Base-by-base conservation (phyloP, 257 asterid species). In the Henckelia pumila region DNA sequence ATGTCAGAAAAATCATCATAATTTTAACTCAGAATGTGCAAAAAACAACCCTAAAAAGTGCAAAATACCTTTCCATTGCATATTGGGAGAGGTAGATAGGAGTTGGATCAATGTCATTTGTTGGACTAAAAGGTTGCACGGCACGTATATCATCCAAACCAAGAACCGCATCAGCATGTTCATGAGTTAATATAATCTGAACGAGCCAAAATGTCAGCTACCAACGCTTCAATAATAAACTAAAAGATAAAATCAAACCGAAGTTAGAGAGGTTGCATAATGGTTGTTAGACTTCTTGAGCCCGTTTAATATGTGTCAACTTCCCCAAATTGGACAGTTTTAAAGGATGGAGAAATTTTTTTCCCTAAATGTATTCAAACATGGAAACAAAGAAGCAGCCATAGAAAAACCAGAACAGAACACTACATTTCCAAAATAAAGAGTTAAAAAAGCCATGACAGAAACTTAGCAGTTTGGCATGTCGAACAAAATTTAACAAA, bases 131-230 rank as follows among this genome's bases (percentile, higher is more conserved):
- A 70, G 95, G 97, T 80, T 94, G 99, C 81, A 94, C 97, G 52
- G 76, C 55, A 6, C 99, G 96, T 77, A 94, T 70, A 68, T 94
- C 99, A 71, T 94, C 99, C 83, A 94, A 84, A 73, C 99, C 99
- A 74, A 94, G 97, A 84, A 86, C 86, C 56, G 99, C 97, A 76
- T 91, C 99, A 80, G 99, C 97, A 79, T 94, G 99, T 78, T 91
- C 97, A 79, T 94, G 99, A 70, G 99, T 88, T 80, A 94, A 81
- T 80, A 94, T 76, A 71, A 94, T 84, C 99, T 91, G 94, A 66
- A 70, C 30, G 76, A 63, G 61, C 63, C 61, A 72, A 23, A 71
- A 77, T 55, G 71, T 24, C 52, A 63, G 67, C 44, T 50, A 62
- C 57, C 47, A 44, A 56, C 2, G 57, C 67, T 66, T 29, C 19